Evolutionary conservation across 306 rosid genomes (phyloP).

Genomic region (Astragalus glycyphyllos): DNA sequence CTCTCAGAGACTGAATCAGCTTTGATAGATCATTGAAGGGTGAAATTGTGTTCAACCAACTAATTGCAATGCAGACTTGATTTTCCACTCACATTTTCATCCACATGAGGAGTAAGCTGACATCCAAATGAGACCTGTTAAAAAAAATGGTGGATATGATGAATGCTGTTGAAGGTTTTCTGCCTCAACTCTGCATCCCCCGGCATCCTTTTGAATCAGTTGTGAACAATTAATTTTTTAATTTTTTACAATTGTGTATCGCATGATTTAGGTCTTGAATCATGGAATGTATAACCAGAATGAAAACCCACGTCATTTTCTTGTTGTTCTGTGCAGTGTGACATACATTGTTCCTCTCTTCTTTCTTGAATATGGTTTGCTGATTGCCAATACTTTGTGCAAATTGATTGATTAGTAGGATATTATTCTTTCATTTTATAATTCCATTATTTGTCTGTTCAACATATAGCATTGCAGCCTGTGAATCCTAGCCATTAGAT

Average conservation of each 20-base stretch:
- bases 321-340: conserved; percentile 4
- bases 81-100: conserved; percentile 35
- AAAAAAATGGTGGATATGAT: conserved; percentile 30
- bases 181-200: conserved; percentile 29
- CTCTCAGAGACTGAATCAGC: conserved; percentile 95
- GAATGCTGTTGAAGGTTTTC: conserved; percentile 40
- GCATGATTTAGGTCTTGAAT: conserved; percentile 46
- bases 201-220: conserved; percentile 30
- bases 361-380: conserved; percentile 29
- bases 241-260: conserved; percentile 42
- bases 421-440: conserved; percentile 35
- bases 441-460: conserved; percentile 8
- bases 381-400: conserved; percentile 38
- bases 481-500: too few species aligned
- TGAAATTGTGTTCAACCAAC: conserved; percentile 41
- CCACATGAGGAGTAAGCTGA: conserved; percentile 29
- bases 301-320: conserved; percentile 42
- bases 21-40: conserved; percentile 78
- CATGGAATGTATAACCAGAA: conserved; percentile 44
- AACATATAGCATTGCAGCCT: background rate
- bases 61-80: conserved; percentile 31
- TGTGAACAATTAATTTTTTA: conserved; percentile 43
- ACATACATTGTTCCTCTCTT: background rate
- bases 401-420: conserved; percentile 32
- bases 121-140: conserved; percentile 23